A percentile compares a stretch with the other conserved stretches of the same genome.
Evolutionary conservation across 805 yeast genomes (phyloP).

Genomic region (Saccharomycopsis sp.): DNA sequence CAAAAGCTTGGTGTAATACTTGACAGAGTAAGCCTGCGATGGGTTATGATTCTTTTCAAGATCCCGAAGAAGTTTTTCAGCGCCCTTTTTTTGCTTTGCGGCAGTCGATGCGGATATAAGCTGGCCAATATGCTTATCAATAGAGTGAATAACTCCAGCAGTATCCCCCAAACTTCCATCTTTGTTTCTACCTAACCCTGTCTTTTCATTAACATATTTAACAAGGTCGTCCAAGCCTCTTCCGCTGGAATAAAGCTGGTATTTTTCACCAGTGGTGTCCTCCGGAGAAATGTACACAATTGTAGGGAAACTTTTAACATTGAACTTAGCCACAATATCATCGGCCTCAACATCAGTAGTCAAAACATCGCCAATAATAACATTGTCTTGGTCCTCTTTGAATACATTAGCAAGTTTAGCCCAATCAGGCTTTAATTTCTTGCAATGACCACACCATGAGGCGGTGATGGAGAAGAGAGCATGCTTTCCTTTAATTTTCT

Average conservation of each 20-base stretch:
- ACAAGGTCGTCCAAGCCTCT: conserved; percentile 47
- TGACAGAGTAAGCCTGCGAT: conserved; percentile 24
- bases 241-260: conserved; percentile 30
- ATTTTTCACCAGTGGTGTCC: conserved; percentile 28
- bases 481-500: conserved; percentile 29
- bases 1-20: conserved; percentile 45
- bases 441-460: conserved; percentile 51
- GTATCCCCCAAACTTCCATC: conserved; percentile 31
- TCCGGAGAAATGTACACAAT: conserved; percentile 38
- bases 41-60: conserved; percentile 26
- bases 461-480: conserved; percentile 44
- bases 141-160: conserved; percentile 32
- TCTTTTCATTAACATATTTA: conserved; percentile 41
- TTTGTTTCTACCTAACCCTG: conserved; percentile 31
- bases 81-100: conserved; percentile 22
- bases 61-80: conserved; percentile 33
- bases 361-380: conserved; percentile 40
- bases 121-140: conserved; percentile 27
- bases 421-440: conserved; percentile 42
- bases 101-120: conserved; percentile 26
- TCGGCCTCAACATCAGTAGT: conserved; percentile 39
- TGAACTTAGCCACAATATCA: conserved; percentile 34
- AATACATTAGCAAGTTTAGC: conserved; percentile 40
- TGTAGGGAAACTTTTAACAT: conserved; percentile 44
- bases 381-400: conserved; percentile 30